Evolutionary conservation across 2,329 filamentous ascomycete genomes (phyloP).

Genomic region (Pyricularia grisea): DNA sequence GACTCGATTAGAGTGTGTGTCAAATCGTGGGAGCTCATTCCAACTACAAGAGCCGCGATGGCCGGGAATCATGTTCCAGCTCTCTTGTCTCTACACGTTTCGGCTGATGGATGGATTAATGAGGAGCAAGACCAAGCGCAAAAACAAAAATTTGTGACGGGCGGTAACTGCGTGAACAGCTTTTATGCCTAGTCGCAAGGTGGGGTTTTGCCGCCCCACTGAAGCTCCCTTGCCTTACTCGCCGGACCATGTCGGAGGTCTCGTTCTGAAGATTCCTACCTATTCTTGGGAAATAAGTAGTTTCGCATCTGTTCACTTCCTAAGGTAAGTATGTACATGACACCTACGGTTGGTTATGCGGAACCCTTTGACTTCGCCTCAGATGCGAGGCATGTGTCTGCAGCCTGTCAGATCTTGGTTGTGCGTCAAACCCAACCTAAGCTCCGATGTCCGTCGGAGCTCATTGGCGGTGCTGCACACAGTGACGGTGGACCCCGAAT

Average conservation of each 20-base stretch:
- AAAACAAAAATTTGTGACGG: neutral
- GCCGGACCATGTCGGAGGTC: neutral
- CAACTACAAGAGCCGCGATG: conserved; percentile 12
- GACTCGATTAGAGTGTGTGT: conserved; percentile 53
- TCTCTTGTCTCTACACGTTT: neutral
- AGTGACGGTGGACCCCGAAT: too few species aligned
- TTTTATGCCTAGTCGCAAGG: neutral
- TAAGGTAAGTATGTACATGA: too few species aligned
- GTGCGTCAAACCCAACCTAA: neutral
- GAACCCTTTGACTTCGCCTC: too few species aligned
- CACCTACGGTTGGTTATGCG: too few species aligned
- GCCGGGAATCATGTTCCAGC: neutral
- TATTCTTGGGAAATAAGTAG: too few species aligned
- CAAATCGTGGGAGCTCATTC: conserved; percentile 32
- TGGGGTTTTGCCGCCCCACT: neutral
- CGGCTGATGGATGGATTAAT: neutral
- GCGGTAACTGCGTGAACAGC: neutral
- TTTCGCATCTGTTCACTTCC: too few species aligned
- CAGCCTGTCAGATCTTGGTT: neutral
- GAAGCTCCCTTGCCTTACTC: neutral
- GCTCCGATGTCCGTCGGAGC: neutral
- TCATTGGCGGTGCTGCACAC: neutral
- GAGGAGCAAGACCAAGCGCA: neutral
- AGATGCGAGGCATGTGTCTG: neutral
- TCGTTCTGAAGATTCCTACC: neutral